Percentiles rank a stretch among this genome's conserved stretches.
phyloP scores from a whole-genome alignment of 768 basidiomycete genomes.

The Boletus reticulatus region DNA sequence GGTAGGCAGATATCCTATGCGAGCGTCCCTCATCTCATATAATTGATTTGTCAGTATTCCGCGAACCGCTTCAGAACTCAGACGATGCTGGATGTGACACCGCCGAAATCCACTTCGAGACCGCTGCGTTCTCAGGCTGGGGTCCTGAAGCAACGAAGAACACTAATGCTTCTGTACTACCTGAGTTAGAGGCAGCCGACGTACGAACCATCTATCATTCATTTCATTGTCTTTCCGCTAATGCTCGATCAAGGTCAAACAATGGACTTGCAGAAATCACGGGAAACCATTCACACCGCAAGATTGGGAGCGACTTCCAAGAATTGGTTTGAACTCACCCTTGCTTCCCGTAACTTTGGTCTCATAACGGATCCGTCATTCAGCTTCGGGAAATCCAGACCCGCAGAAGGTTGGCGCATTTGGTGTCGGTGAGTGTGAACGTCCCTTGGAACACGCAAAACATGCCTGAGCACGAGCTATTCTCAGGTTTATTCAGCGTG shows the following conservation, averaged over 20 bases:
- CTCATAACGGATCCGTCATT: not conserved
- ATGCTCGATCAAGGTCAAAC: not conserved
- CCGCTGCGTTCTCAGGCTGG: not conserved
- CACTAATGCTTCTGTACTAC: rapidly evolving
- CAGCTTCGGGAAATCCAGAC: not conserved
- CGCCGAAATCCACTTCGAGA: not conserved
- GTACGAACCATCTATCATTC: not conserved
- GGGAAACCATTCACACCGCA: slow-evolving; percentile 19
- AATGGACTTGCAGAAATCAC: slow-evolving; percentile 1
- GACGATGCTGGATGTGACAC: not conserved
- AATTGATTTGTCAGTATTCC: not conserved
- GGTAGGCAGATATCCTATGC: not conserved
- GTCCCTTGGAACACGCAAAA: no score
- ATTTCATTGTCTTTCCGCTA: not conserved
- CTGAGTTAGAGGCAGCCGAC: not conserved
- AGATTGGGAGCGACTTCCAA: not conserved
- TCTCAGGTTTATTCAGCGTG: slow-evolving; percentile 66
- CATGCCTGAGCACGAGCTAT: not conserved
- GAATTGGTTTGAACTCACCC: not conserved
- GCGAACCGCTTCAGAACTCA: slow-evolving; percentile 1
- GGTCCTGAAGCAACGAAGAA: no score
- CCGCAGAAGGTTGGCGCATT: not conserved
- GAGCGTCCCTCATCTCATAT: not conserved
- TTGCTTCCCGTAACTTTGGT: not conserved
- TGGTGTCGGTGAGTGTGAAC: not conserved